Base-by-base conservation (phyloP, 768 basidiomycete species). In the Lentinula boryana region DNA sequence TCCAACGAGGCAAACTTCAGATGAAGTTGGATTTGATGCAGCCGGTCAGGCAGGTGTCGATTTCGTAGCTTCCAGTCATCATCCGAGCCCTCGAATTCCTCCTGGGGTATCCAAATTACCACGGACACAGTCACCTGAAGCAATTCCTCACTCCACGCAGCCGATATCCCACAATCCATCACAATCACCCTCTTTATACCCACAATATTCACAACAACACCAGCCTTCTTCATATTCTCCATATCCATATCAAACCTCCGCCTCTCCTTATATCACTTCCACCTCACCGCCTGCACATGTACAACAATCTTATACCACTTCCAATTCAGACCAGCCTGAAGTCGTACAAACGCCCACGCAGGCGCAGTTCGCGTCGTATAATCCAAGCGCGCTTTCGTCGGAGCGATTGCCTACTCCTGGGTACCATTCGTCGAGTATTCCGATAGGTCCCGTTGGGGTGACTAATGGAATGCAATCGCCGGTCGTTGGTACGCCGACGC, bases 11-110 rank as follows among this genome's bases (percentile, higher is more conserved):
- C 62, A 64, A 46, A 60, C 55, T 38, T 63, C 57, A 7, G 64
- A 63, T 21, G 62, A 63, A 50, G 64, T 57, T 6, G 59, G 51
- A 10, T 63, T 44, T 41, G 62, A 65, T 58, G 57, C 55, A 40
- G 63, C 52, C 12, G 36, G 58, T 36, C 50, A 59, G 8, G 21
- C 41, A 13, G 57, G 57, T 49, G 55, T 38, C 55, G 33, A 16
- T 15, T 23, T 31, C 21, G 33, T 7, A 50, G 36, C n/a, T 40
- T 33, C 32, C 12, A 41, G 44, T 50, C 44, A 60, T 5, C 40
- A 58, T 4, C 13, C n/a, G 27, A 56, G 55, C 43, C 57, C 57
- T 35, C 57, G 46, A 7, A 48, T 50, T 23, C 57, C 57, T 46
- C 57, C 57, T 21, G 57, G 57, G 1, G 48, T 58, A n/a, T 40